Evolutionary conservation across 148 eudicot genomes (phyloP).

Genomic region (Nepenthes gracilis): DNA sequence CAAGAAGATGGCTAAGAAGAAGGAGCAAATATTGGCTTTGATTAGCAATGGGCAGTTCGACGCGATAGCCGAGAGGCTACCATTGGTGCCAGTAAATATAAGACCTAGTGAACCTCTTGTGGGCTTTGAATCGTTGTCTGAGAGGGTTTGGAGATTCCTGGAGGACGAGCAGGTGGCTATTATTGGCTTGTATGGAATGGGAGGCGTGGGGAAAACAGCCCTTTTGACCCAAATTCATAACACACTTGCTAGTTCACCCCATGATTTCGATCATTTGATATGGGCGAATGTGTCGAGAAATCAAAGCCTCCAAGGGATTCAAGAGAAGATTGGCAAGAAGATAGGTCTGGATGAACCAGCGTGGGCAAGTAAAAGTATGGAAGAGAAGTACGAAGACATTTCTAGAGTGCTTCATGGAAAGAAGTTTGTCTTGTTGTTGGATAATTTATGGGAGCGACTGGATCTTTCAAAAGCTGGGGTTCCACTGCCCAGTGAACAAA

Average conservation of each 20-base stretch:
- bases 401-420: slow-evolving; percentile 21
- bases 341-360: background rate
- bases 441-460: slow-evolving; percentile 37
- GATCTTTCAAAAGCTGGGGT: slow-evolving; percentile 31
- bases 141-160: too few relatives aligned
- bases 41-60: too few relatives aligned
- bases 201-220: too few relatives aligned
- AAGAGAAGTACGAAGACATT: slow-evolving; percentile 14
- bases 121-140: too few relatives aligned
- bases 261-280: slow-evolving; percentile 28
- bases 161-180: too few relatives aligned
- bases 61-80: too few relatives aligned
- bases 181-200: too few relatives aligned
- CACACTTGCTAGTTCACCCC: slow-evolving; percentile 7
- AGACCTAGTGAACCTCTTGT: too few relatives aligned
- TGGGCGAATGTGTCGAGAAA: slow-evolving; percentile 35
- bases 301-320: slow-evolving; percentile 20
- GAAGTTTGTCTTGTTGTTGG: slow-evolving; percentile 32
- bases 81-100: too few relatives aligned
- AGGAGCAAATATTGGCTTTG: too few relatives aligned
- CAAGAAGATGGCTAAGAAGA: too few relatives aligned
- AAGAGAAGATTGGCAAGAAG: slow-evolving; percentile 17
- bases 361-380: slow-evolving; percentile 25
- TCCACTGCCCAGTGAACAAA: slow-evolving; percentile 22
- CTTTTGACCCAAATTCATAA: slow-evolving; percentile 34